A percentile compares a stretch with the other conserved stretches of the same genome.
These are phyloP conservation scores for Malassezia nana DNA, from an alignment of 1,284 basidiomycete genomes.

Conservation along the genomic window DNA sequence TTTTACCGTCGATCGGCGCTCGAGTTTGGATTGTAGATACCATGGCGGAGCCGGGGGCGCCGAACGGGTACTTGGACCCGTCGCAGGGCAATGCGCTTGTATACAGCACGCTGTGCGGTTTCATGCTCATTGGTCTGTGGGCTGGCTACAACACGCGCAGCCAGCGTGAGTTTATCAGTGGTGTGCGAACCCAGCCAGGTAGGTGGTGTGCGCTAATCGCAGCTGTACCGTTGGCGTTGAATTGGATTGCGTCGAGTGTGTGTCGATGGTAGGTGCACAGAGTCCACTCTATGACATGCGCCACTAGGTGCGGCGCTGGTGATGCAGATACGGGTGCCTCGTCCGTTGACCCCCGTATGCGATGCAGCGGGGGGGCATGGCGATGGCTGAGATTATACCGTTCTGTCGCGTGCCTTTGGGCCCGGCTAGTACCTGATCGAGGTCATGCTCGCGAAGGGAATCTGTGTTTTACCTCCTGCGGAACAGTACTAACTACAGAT, in stretches of 20 bases:
- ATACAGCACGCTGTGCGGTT: conserved; percentile 42
- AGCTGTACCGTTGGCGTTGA: conserved; percentile 43
- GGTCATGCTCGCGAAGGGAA: conserved; percentile 49
- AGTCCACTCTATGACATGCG: conserved; percentile 10
- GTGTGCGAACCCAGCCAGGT: conserved; percentile 45
- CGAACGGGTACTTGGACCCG: conserved; percentile 21
- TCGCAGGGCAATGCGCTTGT: conserved; percentile 42
- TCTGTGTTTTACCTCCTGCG: conserved; percentile 24
- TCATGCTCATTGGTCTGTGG: conserved; percentile 44
- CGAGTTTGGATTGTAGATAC: neutral
- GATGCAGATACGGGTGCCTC: conserved; percentile 17
- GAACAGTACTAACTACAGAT: conserved; percentile 25
- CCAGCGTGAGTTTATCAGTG: conserved; percentile 40
- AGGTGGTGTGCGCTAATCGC: conserved; percentile 13
- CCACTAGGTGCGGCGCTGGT: neutral
- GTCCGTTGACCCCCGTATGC: neutral
- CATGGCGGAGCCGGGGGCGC: neutral
- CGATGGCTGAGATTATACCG: conserved; percentile 28
- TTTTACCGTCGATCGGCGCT: neutral
- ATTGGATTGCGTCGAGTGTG: conserved; percentile 49
- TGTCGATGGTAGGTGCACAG: conserved; percentile 14
- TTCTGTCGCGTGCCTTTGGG: conserved; percentile 1
- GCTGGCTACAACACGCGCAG: conserved; percentile 42
- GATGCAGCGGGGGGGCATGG: neutral
- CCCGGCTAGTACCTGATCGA: conserved; percentile 42